Evolutionary conservation across 2,329 filamentous ascomycete genomes (phyloP), one percentile per base, ranked within the genome.

Genomic region (Xylariales sp.): DNA sequence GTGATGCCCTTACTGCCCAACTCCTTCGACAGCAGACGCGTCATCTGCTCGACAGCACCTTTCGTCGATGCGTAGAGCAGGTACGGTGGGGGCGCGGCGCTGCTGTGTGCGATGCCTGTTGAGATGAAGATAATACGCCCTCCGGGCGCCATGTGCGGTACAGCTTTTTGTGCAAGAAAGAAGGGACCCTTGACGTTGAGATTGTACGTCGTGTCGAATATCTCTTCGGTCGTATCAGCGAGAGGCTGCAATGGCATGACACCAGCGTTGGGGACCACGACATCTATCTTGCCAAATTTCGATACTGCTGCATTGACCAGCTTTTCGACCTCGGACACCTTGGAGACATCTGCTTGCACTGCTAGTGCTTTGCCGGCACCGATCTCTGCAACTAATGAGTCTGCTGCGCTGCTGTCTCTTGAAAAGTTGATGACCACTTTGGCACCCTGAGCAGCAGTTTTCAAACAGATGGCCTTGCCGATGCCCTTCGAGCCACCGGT

Each of bases 391-490:
- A 82, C 55, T 19, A 55, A 55, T 6, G 62, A 60, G 5, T 75
- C 64, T 2, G 78, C 75, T 1, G 69, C 60, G 3, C 54, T 48
- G 24, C 59, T 44, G 52, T 76, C 68, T 32, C 61, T 65, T 15
- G 64, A 58, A 61, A 82, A 82, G 60, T 81, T 82, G 48, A 82
- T 65, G 31, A 81, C 65, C 27, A 83, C 71, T 49, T 63, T 72
- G 51, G 73, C 74, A 22, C 78, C 78, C 39, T 72, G 69, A 45
- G 66, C 63, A 52, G 74, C 75, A 29, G 81, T 72, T 45, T 73
- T 70, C 42, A 76, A 69, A 46, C 76, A 76, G 40, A 76, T 76
- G 43, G 76, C 75, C 41, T 70, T 66, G 20, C 79, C 80, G 47
- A 82, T 81, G 45, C 78, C 79, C 51, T 77, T 78, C 42, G 71